A percentile compares a stretch with the other conserved stretches of the same genome.
Conservation (phyloP, 345 rosid genomes). For the Pugionium dolabratum region DNA sequence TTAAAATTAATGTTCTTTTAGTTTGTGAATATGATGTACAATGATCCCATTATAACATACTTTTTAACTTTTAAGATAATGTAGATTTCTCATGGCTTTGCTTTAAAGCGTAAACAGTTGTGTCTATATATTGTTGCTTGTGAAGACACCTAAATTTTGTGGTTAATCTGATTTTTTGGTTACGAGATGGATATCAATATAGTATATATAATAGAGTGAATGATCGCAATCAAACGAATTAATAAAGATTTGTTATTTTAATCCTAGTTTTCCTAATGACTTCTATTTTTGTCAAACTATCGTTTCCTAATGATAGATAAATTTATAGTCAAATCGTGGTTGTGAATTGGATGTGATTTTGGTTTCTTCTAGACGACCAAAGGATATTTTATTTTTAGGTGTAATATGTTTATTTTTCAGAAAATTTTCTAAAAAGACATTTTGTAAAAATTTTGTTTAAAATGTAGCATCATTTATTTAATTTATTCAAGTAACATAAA, state of each 20-base stretch:
- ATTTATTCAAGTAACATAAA: no score
- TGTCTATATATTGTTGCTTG: not conserved
- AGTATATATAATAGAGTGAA: not conserved
- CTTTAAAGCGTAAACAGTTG: slow-evolving; percentile 12
- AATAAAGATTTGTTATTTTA: not conserved
- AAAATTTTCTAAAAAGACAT: no score
- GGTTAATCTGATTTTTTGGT: not conserved
- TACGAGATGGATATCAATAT: not conserved
- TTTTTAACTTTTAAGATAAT: slow-evolving; percentile 28
- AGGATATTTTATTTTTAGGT: no score
- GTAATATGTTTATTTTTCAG: no score
- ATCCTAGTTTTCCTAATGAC: not conserved
- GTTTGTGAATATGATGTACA: slow-evolving; percentile 24
- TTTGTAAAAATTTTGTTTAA: not conserved
- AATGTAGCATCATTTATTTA: no score
- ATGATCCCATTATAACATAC: slow-evolving; percentile 37
- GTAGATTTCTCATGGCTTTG: slow-evolving; percentile 17
- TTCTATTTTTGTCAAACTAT: not conserved
- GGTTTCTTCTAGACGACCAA: not conserved
- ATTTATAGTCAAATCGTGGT: slow-evolving; percentile 19
- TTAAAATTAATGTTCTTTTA: slow-evolving; percentile 19
- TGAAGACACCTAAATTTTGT: slow-evolving; percentile 6
- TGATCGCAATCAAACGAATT: not conserved
- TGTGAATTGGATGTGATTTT: not conserved
- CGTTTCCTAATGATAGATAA: not conserved